Evolutionary conservation across 768 basidiomycete genomes (phyloP), one percentile per base, ranked within the genome.

Genomic region (Mycena pura): DNA sequence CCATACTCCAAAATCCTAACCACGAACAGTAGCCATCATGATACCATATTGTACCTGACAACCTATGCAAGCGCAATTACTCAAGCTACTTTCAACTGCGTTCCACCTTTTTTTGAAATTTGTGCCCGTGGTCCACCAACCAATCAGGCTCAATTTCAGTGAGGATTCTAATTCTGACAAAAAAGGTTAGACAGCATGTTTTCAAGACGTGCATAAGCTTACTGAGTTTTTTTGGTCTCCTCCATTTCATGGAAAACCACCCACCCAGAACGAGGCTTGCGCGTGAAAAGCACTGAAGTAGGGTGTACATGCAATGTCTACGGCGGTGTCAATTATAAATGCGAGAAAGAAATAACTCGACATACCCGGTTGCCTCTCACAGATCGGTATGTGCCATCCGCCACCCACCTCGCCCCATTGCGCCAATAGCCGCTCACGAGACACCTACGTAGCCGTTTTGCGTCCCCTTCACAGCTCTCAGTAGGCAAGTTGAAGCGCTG

Each of bases 131-230:
- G 24, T 66, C 64, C 11, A 66, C 56, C 22, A 66, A 89, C 96
- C 96, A 99, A 68, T 99, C 96, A 38, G 95, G 88, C 69, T 98
- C 95, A 41, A 98, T 93, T 68, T 96, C 94, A 1, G 96, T 97
- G 31, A 98, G 73, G 64, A 98, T 89, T 22, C 92, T 86, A 70
- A 99, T 97, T 72, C 97, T 94, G 60, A 45, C 38, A 24, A 53
- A 25, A 48, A 73, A 51, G 74, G 60, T 56, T 53, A 47, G n/a
- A 39, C 9, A 31, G 19, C 25, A n/a, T 40, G 8, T 40, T 8
- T 45, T 15, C 5, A 6, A 22, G 22, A 34, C n/a, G 13, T 29
- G 34, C 22, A 2, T 34, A 25, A 40, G 73, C 91, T 68, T 67
- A 93, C 92, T 93, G 96, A 39, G 88, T 89, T 71, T 95, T 97